Percentiles rank a stretch among this genome's conserved stretches.
These are phyloP conservation scores for Mycena metata DNA, from an alignment of 768 basidiomycete genomes.

Conservation along the genomic window DNA sequence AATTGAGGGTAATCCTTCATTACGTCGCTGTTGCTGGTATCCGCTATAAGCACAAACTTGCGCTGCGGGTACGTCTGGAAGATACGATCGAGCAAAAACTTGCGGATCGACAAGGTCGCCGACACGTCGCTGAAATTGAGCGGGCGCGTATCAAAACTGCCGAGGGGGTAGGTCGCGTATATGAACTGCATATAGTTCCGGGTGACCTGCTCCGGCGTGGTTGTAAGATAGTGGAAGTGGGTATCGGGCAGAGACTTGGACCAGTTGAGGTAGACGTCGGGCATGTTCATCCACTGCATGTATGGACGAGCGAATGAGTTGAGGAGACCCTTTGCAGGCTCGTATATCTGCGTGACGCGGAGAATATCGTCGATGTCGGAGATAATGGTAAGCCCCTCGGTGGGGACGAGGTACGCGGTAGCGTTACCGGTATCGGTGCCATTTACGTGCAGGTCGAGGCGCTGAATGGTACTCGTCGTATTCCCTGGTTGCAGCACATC, in stretches of 20 bases:
- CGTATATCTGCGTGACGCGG: conserved; percentile 50
- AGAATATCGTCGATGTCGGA: conserved; percentile 53
- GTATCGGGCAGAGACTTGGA: conserved; percentile 38
- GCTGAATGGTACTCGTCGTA: conserved; percentile 16
- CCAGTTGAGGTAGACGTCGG: conserved; percentile 47
- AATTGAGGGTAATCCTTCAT: conserved; percentile 34
- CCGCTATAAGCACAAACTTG: conserved; percentile 42
- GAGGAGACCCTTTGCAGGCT: conserved; percentile 47
- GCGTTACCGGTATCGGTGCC: conserved; percentile 41
- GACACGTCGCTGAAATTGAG: conserved; percentile 48
- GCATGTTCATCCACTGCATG: conserved; percentile 46
- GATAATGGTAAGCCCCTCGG: conserved; percentile 46
- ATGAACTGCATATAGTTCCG: conserved; percentile 49
- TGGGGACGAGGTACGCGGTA: conserved; percentile 47
- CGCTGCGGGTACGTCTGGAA: conserved; percentile 50
- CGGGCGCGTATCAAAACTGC: conserved; percentile 49
- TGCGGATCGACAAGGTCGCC: conserved; percentile 46
- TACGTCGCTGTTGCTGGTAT: conserved; percentile 37
- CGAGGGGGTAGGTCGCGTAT: conserved; percentile 47
- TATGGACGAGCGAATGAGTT: conserved; percentile 50
- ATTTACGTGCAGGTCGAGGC: conserved; percentile 5
- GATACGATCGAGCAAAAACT: conserved; percentile 44
- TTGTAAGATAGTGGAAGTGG: conserved; percentile 53
- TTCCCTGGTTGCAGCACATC: conserved; percentile 13
- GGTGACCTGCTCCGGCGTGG: conserved; percentile 49